Percentiles rank a stretch among this genome's conserved stretches.
Conservation (phyloP, 495 filamentous ascomycete species). For the Aspergillus panamensis region DNA sequence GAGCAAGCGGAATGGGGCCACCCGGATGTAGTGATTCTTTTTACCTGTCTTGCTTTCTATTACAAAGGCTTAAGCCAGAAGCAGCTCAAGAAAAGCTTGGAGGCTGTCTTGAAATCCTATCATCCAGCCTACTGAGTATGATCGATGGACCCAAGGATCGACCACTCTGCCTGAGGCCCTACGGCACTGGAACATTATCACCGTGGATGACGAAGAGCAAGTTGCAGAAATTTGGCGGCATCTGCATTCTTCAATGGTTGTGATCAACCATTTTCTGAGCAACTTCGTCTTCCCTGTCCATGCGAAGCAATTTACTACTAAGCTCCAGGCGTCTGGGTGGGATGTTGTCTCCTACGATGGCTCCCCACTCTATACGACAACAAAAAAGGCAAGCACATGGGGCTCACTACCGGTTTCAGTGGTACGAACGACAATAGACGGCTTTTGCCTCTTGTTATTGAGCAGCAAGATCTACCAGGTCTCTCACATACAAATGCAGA, state of each 20-base stretch:
- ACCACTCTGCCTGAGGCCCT: conserved; percentile 37
- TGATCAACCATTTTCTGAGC: conserved; percentile 59
- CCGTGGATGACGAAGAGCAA: conserved; percentile 50
- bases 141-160: conserved; percentile 45
- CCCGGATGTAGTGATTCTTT: conserved; percentile 62
- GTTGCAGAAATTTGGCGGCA: conserved; percentile 46
- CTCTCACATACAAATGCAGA: conserved; percentile 62
- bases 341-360: conserved; percentile 44
- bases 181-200: conserved; percentile 51
- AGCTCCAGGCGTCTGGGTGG: conserved; percentile 66
- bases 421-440: conserved; percentile 65
- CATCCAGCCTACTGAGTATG: conserved; percentile 54
- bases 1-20: conserved; percentile 69
- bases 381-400: conserved; percentile 26
- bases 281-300: conserved; percentile 60
- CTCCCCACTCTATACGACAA: not conserved
- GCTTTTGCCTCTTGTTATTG: conserved; percentile 54
- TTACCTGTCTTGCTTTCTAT: conserved; percentile 68
- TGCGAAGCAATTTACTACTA: conserved; percentile 57
- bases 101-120: conserved; percentile 50
- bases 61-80: conserved; percentile 54
- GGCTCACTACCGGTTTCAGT: conserved; percentile 63
- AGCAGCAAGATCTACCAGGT: conserved; percentile 52
- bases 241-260: conserved; percentile 45
- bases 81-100: conserved; percentile 49